phyloP scores from a whole-genome alignment of 148 eudicot genomes.

The Diospyros lotus region DNA sequence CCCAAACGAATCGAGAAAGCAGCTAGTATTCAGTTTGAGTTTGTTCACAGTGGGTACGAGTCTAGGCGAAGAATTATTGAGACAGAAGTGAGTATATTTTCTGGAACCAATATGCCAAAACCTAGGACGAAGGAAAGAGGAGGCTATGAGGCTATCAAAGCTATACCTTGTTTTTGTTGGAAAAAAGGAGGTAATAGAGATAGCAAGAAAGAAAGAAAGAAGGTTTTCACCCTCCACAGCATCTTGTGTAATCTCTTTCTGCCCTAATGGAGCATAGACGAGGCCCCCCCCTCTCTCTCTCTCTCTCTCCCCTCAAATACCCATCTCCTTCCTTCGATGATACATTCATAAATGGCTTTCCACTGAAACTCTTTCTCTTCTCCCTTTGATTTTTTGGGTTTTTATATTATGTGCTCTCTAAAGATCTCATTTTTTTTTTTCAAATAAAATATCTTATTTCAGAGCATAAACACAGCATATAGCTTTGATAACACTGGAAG shows the following conservation, averaged over 20 bases:
- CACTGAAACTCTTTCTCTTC: neutral
- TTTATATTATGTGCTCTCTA: neutral
- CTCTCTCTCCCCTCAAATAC: neutral
- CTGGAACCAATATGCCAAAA: neutral
- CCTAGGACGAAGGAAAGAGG: slow-evolving; percentile 1
- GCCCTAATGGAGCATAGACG: slow-evolving; percentile 38
- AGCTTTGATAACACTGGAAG: too few species aligned
- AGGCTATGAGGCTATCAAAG: too few species aligned
- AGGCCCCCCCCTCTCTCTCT: slow-evolving; percentile 12
- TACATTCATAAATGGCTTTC: too few species aligned
- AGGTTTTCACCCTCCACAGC: neutral
- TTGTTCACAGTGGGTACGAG: too few species aligned
- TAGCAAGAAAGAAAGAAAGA: neutral
- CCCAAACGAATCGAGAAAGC: slow-evolving; percentile 12
- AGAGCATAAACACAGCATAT: too few species aligned
- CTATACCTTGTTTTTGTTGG: too few species aligned
- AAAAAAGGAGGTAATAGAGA: too few species aligned
- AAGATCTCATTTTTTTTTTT: neutral
- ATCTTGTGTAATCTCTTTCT: slow-evolving; percentile 10
- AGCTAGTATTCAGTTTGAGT: too few species aligned
- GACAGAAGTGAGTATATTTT: neutral
- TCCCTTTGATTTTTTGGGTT: neutral
- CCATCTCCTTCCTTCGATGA: too few species aligned
- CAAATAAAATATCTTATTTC: too few species aligned
- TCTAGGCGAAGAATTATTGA: too few species aligned